Evolutionary conservation across 2,329 filamentous ascomycete species (phyloP).

Genomic region (Curvularia sp.): DNA sequence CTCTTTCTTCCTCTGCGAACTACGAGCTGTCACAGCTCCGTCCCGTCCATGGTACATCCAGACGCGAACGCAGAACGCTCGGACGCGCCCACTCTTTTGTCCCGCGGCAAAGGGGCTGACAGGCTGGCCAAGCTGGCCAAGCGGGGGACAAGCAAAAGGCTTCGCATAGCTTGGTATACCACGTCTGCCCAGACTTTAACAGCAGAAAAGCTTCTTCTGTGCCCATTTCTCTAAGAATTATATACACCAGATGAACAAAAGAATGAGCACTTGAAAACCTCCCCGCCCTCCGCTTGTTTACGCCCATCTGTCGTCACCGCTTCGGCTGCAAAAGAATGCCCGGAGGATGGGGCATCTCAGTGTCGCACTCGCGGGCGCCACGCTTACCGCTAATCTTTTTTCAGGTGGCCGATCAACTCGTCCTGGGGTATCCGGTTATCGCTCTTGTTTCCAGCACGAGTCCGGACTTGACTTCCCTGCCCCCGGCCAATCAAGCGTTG

Average conservation of each 20-base stretch:
- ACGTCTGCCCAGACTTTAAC: not conserved
- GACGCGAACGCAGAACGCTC: not conserved
- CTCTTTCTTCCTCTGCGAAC: not conserved
- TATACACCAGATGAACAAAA: too few relatives aligned
- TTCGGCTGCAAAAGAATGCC: not conserved
- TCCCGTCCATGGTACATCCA: too few relatives aligned
- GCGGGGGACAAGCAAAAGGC: constrained; percentile 1
- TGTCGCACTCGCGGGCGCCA: not conserved
- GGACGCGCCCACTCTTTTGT: not conserved
- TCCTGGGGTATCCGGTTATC: not conserved
- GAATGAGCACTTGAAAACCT: too few relatives aligned
- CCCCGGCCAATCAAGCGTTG: not conserved
- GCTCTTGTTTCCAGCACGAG: not conserved
- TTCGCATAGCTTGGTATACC: not conserved
- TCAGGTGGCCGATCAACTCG: not conserved
- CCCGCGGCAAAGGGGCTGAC: not conserved
- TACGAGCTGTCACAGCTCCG: not conserved
- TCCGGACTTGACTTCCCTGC: not conserved
- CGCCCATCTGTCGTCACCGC: not conserved
- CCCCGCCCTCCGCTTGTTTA: too few relatives aligned
- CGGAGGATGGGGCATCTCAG: not conserved
- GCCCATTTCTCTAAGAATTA: too few relatives aligned
- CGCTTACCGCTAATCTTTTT: not conserved
- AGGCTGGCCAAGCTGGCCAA: not conserved
- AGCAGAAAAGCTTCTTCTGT: too few relatives aligned